phyloP scores from a whole-genome alignment of 305 asterid species.

The Nicotiana rustica region DNA sequence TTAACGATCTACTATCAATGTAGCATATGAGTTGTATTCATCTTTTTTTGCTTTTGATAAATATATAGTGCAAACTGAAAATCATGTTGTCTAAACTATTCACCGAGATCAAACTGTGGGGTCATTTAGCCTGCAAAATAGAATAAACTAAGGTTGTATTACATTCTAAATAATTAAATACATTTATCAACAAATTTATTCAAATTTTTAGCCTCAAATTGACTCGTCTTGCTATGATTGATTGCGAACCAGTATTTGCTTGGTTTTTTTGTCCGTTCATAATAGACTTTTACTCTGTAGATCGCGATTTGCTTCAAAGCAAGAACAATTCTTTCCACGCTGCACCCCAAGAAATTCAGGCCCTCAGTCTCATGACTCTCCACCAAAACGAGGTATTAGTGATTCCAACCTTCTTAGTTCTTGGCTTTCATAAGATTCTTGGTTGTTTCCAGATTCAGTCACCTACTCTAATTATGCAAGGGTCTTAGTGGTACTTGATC shows the following conservation, averaged over 20 bases:
- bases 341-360: slow-evolving; percentile 79
- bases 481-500: background rate
- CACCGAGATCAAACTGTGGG: too few relatives aligned
- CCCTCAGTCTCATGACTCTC: slow-evolving; percentile 93
- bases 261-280: background rate
- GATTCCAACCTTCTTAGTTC: slow-evolving; percentile 5
- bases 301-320: slow-evolving; percentile 62
- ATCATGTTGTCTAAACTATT: too few relatives aligned
- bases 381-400: slow-evolving; percentile 41
- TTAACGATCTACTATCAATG: too few relatives aligned
- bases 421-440: background rate
- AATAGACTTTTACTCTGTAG: slow-evolving; percentile 45
- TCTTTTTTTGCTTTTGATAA: too few relatives aligned
- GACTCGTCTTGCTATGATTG: background rate
- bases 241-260: background rate
- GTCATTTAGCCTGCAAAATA: too few relatives aligned
- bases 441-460: background rate
- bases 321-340: slow-evolving; percentile 71
- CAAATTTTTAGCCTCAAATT: too few relatives aligned
- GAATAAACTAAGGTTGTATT: too few relatives aligned
- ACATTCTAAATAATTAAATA: too few relatives aligned
- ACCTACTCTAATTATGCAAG: background rate
- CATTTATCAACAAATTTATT: too few relatives aligned
- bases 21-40: too few relatives aligned
- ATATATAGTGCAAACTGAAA: too few relatives aligned